Percentiles rank a stretch among this genome's conserved stretches.
phyloP scores from a whole-genome alignment of 192 early-diverging fungal species.

The Phycomyces blakesleeanus region DNA sequence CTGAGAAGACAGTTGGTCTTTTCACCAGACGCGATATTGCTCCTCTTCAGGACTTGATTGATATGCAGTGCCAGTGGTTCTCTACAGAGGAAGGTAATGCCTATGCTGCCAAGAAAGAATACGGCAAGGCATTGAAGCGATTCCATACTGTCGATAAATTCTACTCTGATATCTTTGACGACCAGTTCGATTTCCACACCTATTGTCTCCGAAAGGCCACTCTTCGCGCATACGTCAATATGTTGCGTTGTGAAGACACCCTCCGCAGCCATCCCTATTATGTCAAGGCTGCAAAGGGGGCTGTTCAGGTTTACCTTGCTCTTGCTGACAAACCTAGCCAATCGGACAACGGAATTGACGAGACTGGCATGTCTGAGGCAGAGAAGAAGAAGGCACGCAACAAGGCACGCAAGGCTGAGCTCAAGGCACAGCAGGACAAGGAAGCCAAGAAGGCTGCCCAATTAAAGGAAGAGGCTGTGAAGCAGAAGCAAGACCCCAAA shows the following conservation, averaged over 20 bases:
- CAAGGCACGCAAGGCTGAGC: slow-evolving; percentile 73
- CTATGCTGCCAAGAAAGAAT: slow-evolving; percentile 60
- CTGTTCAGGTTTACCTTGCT: slow-evolving; percentile 57
- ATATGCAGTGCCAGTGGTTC: slow-evolving; percentile 95
- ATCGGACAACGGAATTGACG: slow-evolving; percentile 41
- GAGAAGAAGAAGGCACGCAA: slow-evolving; percentile 76
- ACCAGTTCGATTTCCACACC: slow-evolving; percentile 95
- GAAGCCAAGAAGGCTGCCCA: slow-evolving; percentile 48
- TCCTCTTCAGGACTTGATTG: slow-evolving; percentile 74
- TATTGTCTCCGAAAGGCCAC: slow-evolving; percentile 91
- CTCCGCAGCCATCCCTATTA: slow-evolving; percentile 70
- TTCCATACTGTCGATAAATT: slow-evolving; percentile 79
- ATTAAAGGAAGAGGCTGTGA: slow-evolving; percentile 39
- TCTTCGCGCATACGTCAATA: slow-evolving; percentile 78
- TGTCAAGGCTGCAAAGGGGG: slow-evolving; percentile 68
- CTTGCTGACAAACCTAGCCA: slow-evolving; percentile 54
- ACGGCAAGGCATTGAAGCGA: slow-evolving; percentile 83
- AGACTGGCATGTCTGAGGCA: slow-evolving; percentile 61
- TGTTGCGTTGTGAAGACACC: slow-evolving; percentile 76
- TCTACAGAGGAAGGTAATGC: slow-evolving; percentile 72
- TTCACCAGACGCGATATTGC: slow-evolving; percentile 70
- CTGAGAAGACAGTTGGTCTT: slow-evolving; percentile 77
- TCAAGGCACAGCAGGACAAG: slow-evolving; percentile 52
- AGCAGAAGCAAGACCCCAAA: slow-evolving; percentile 43
- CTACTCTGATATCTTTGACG: slow-evolving; percentile 83